phyloP scores from a whole-genome alignment of 805 yeast genomes.

The Lachancea sp. region DNA sequence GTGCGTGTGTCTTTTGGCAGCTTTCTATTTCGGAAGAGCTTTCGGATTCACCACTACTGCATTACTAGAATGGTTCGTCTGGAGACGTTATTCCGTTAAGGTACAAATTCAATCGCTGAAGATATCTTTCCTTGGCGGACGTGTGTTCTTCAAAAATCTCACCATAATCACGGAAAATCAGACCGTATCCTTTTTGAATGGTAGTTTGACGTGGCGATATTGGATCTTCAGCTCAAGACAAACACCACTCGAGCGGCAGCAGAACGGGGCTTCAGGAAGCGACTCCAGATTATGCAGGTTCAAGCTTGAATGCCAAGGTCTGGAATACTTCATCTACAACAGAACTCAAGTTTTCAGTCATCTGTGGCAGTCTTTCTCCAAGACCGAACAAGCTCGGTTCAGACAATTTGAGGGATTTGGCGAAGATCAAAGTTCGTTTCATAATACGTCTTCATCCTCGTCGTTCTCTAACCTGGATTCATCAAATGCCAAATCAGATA shows the following conservation, averaged over 20 bases:
- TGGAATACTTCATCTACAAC: constrained; percentile 80
- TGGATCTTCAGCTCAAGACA: constrained; percentile 55
- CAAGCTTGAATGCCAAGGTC: constrained; percentile 58
- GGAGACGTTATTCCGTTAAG: constrained; percentile 56
- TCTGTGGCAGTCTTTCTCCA: constrained; percentile 37
- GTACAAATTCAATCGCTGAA: constrained; percentile 68
- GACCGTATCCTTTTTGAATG: constrained; percentile 62
- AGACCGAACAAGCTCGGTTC: constrained; percentile 17
- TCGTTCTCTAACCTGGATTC: background rate
- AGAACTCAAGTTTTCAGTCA: constrained; percentile 70
- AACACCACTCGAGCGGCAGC: constrained; percentile 17
- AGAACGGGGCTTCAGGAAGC: constrained; percentile 37
- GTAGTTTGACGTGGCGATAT: constrained; percentile 83
- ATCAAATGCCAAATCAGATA: constrained; percentile 1
- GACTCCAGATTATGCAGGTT: constrained; percentile 37
- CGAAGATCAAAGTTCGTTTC: constrained; percentile 6
- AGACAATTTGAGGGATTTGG: constrained; percentile 3
- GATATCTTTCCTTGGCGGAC: constrained; percentile 75
- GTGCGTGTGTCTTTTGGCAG: constrained; percentile 51
- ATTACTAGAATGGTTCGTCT: constrained; percentile 46
- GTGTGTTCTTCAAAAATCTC: constrained; percentile 70
- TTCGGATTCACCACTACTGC: constrained; percentile 55
- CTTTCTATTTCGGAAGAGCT: constrained; percentile 72
- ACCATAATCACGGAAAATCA: constrained; percentile 68
- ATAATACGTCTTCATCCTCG: background rate